Base-by-base conservation (phyloP, 2,329 filamentous ascomycete species). In the Aspergillus amoenus region DNA sequence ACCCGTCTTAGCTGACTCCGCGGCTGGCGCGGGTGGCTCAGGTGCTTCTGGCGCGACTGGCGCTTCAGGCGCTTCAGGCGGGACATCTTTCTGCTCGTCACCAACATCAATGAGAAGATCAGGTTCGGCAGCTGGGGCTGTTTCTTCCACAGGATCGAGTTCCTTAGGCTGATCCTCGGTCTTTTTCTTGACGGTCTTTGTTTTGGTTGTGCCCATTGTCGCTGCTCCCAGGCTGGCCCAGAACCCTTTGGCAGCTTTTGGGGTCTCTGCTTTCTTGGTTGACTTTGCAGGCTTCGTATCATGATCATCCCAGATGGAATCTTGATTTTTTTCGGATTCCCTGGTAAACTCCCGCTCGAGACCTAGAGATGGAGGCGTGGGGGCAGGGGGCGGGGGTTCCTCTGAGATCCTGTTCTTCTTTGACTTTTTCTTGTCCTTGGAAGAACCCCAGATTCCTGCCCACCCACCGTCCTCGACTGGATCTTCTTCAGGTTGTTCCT, bases 351-450 rank as follows among this genome's bases (percentile, higher is more conserved):
- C 56, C 46, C 71, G 69, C 47, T 79, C 77, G 4, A 79, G 63
- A 18, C 75, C 77, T 59, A 79, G 70, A 46, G 76, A 71, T 43
- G 79, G 79, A 44, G 79, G 78, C 34, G 77, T 79, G 3, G 79
- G 79, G 21, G 76, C 79, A 17, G 77, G 78, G 37, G 79, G 79
- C 32, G 79, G 79, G 50, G 76, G 76, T 32, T 77, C 76, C 52
- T 72, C 68, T 47, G 75, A 60, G 49, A 71, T 68, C 60, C 74
- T 81, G 54, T 67, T 73, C 66, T 80, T 84, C 62, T 79, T 81
- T 1, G 70, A 70, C 63, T 74, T 73, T 63, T 81, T 83, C 65
- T 82, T 84, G 22, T 74, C 72, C 43, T 77, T 78, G 4, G 68
- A 64, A 7, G 66, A 44, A 2, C 64, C 72, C 74, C 73, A 78